phyloP scores from a whole-genome alignment of 805 yeast species.

The Myxozyma lipomycoides region DNA sequence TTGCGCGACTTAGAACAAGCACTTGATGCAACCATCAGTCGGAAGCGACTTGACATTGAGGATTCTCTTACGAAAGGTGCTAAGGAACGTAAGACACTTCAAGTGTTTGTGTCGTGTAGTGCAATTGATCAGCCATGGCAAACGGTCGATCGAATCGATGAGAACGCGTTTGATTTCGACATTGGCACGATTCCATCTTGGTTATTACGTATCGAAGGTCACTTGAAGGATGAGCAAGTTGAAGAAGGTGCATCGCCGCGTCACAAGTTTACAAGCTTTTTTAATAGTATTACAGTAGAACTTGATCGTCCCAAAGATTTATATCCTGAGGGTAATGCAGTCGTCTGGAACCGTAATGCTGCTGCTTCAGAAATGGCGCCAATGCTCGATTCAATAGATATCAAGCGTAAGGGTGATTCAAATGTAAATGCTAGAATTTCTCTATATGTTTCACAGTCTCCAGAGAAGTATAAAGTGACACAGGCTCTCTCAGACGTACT shows the following conservation, averaged over 20 bases:
- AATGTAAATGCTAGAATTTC: slow-evolving; percentile 67
- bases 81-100: slow-evolving; percentile 49
- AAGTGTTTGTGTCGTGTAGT: slow-evolving; percentile 79
- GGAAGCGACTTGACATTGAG: slow-evolving; percentile 81
- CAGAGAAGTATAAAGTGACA: slow-evolving; percentile 61
- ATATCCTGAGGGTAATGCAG: slow-evolving; percentile 44
- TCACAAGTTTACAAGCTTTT: slow-evolving; percentile 69
- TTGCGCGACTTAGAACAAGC: slow-evolving; percentile 76
- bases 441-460: slow-evolving; percentile 73
- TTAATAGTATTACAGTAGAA: slow-evolving; percentile 82
- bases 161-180: slow-evolving; percentile 35
- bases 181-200: slow-evolving; percentile 47
- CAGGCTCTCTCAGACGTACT: slow-evolving; percentile 64
- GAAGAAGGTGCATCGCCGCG: slow-evolving; percentile 41
- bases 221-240: slow-evolving; percentile 53
- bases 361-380: slow-evolving; percentile 30
- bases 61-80: slow-evolving; percentile 46
- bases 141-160: slow-evolving; percentile 34
- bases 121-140: slow-evolving; percentile 91
- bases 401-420: slow-evolving; percentile 70
- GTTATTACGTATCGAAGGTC: slow-evolving; percentile 88
- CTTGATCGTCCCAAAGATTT: slow-evolving; percentile 39
- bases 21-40: slow-evolving; percentile 73
- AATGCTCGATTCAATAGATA: slow-evolving; percentile 72
- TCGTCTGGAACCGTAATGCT: slow-evolving; percentile 71